A percentile compares a stretch with the other conserved stretches of the same genome.
phyloP scores from a whole-genome alignment of 139 green algal genomes.

The Marvania coccoides region DNA sequence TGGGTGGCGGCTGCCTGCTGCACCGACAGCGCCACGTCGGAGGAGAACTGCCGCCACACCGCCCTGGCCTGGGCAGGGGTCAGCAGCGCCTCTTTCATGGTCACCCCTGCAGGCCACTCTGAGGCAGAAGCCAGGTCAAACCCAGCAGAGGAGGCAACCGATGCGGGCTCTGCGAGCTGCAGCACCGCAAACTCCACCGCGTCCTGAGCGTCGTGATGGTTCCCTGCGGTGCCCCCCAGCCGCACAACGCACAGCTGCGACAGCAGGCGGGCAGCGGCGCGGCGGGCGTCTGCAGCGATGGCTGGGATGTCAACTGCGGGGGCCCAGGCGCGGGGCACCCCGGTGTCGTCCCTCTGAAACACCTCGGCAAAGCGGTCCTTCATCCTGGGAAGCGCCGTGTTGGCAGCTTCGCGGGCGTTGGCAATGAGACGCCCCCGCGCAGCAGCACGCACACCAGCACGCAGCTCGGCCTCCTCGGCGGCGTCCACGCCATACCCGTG shows the following conservation, averaged over 20 bases:
- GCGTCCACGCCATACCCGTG: slow-evolving; percentile 35
- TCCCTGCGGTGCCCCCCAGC: background rate
- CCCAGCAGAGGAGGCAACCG: background rate
- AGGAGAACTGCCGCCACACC: slow-evolving; percentile 66
- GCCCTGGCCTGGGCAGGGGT: slow-evolving; percentile 38
- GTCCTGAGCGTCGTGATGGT: background rate
- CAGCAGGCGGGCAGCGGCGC: slow-evolving; percentile 57
- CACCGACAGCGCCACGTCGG: slow-evolving; percentile 49
- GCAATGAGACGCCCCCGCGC: slow-evolving; percentile 23
- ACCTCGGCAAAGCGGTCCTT: slow-evolving; percentile 68
- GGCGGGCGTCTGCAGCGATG: slow-evolving; percentile 46
- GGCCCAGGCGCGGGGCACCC: slow-evolving; percentile 67
- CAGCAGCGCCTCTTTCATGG: slow-evolving; percentile 33
- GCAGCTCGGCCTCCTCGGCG: slow-evolving; percentile 23
- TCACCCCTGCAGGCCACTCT: slow-evolving; percentile 39
- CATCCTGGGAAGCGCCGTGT: slow-evolving; percentile 63
- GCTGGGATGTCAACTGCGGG: slow-evolving; percentile 58
- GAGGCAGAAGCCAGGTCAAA: slow-evolving; percentile 42
- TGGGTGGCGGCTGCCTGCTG: slow-evolving; percentile 69
- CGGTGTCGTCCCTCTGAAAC: slow-evolving; percentile 65
- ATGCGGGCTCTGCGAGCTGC: background rate
- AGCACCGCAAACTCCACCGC: slow-evolving; percentile 2
- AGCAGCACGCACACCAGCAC: slow-evolving; percentile 7
- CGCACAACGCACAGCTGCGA: slow-evolving; percentile 49
- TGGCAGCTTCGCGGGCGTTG: slow-evolving; percentile 59